phyloP scores from a whole-genome alignment of 1,284 basidiomycete genomes.

The Heterobasidion irregulare region DNA sequence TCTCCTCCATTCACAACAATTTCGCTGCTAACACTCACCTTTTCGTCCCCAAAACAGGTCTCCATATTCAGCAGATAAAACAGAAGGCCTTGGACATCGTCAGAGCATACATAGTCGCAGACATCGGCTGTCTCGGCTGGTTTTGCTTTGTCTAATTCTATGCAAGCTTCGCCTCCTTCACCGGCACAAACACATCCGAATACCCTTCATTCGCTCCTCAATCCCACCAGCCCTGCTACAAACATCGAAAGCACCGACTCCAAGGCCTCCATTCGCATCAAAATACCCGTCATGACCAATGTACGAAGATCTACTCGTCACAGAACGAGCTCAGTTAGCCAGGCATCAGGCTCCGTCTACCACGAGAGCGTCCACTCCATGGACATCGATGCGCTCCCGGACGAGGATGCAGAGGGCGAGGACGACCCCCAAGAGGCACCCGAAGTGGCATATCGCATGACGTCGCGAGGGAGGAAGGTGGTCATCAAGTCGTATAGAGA shows the following conservation, averaged over 20 bases:
- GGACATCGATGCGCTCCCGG: constrained; percentile 24
- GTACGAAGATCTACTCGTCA: constrained; percentile 17
- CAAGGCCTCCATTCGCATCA: constrained; percentile 14
- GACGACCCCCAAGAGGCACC: constrained; percentile 14
- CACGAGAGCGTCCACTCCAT: constrained; percentile 47
- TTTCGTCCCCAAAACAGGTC: no score
- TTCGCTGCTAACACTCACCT: background rate
- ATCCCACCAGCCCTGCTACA: background rate
- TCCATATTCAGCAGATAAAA: no score
- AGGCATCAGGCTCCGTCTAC: constrained; percentile 61
- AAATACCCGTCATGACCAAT: constrained; percentile 17
- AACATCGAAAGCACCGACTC: background rate
- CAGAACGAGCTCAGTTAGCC: constrained; percentile 12
- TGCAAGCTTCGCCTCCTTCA: no score
- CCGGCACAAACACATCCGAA: background rate
- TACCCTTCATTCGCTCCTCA: background rate
- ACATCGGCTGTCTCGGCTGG: no score
- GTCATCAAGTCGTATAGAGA: constrained; percentile 41
- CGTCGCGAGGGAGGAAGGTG: constrained; percentile 39
- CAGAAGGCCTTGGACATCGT: no score
- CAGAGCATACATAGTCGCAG: no score
- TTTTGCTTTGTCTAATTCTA: no score
- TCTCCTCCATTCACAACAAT: background rate
- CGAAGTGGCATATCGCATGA: constrained; percentile 18
- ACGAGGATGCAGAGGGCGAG: constrained; percentile 17